These are phyloP conservation scores for Scleromitrula shiraiana DNA, from an alignment of 2,329 filamentous ascomycete species.

Conservation along the genomic window DNA sequence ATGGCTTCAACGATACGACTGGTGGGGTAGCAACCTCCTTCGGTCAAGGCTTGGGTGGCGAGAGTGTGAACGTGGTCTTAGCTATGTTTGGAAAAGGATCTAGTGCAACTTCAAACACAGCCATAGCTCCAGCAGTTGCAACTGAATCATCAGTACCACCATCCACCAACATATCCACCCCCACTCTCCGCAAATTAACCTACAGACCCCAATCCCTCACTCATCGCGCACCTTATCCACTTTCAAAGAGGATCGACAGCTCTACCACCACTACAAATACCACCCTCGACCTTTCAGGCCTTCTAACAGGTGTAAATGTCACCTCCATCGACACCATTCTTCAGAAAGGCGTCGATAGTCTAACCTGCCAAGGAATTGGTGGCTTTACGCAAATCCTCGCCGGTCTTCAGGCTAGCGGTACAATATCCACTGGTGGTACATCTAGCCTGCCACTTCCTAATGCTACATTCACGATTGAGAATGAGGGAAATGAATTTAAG, in stretches of 20 bases:
- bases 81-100: background rate
- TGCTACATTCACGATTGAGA: background rate
- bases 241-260: background rate
- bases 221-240: background rate
- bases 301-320: background rate
- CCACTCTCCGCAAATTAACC: background rate
- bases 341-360: background rate
- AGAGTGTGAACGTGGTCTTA: background rate
- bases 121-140: background rate
- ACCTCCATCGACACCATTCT: background rate
- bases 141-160: background rate
- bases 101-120: no score
- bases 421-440: background rate
- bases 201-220: background rate
- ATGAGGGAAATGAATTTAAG: background rate
- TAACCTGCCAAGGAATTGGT: background rate
- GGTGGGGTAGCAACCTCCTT: slow-evolving; percentile 3
- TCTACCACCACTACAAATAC: background rate
- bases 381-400: background rate
- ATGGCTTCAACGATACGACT: slow-evolving; percentile 2
- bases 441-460: background rate
- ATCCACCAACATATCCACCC: background rate
- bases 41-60: slow-evolving; percentile 3
- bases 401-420: background rate
- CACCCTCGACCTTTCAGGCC: background rate